Base-by-base conservation (phyloP, 371 early-diverging fungal genomes). In the Dinochytrium kinnereticum region DNA sequence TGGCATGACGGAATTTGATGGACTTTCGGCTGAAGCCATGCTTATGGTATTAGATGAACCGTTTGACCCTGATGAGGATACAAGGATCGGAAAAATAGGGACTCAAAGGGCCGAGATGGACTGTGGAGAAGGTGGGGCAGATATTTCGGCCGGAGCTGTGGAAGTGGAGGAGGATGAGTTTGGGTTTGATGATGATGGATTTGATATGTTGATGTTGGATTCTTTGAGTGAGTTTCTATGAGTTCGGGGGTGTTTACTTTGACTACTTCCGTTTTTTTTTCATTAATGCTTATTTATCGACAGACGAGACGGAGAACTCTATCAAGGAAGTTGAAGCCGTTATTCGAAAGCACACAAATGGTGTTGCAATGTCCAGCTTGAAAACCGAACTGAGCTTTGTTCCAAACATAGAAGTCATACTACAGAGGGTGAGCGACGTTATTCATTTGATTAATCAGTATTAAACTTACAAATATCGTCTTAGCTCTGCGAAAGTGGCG, bases 51-150 rank as follows among this genome's bases (percentile, higher is more conserved):
- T 55, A 26, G 57, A 55, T 55, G 57, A 55, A 24, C 57, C 57
- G 10, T 55, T 55, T 55, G 57, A 55, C 26, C 57, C 57, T 5
- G 57, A 55, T 30, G 57, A 55, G 30, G 57, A 55, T 55, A 55
- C 57, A 10, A 26, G 57, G 57, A 17, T 55, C 26, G 57, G 57
- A 49, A 49, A n/a, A n/a, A n/a, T n/a, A n/a, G 10, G 57, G 30
- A 55, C 17, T 7, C 21, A 24, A 26, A 26, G 57, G 5, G 57
- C 21, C 57, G 57, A 26, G 24, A 26, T 30, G 7, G 30, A 24
- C 24, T 26, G 30, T 10, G 10, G 24, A 26, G 21, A 26, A 19
- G 21, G 57, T 17, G 30, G 57, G 57, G 57, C 57, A 55, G 24
- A 30, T 55, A 30, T 26, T 7, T 17, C 21, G 7, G 57, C 57